A percentile compares a stretch with the other conserved stretches of the same genome.
These are phyloP conservation scores for Aristolochia fimbriata DNA, from an alignment of 164 flowering plant species.

Conservation along the genomic window DNA sequence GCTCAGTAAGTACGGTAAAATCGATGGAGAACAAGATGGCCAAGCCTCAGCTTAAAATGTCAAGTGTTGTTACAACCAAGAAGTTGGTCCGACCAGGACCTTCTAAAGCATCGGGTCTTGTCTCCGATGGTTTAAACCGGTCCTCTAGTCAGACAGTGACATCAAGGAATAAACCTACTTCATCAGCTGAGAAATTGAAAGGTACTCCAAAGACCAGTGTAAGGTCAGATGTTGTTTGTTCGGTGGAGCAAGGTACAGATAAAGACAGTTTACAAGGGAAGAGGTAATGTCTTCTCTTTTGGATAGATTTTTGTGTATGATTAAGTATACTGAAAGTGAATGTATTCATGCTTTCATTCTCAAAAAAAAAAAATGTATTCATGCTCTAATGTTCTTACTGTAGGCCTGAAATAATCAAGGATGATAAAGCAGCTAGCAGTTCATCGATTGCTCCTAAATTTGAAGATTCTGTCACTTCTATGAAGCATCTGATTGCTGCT, in stretches of 20 bases:
- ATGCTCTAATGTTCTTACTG: conserved; percentile 2
- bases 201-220: conserved; percentile 26
- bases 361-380: no score
- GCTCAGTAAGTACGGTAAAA: conserved; percentile 14
- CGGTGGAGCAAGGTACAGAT: conserved; percentile 18
- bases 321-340: not conserved
- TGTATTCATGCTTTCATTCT: not conserved
- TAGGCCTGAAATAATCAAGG: conserved; percentile 32
- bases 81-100: conserved; percentile 23
- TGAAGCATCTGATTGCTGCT: conserved; percentile 89
- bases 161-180: conserved; percentile 32
- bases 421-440: conserved; percentile 23
- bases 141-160: conserved; percentile 24
- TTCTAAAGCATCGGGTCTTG: conserved; percentile 18
- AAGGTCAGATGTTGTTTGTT: conserved; percentile 7
- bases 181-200: conserved; percentile 39
- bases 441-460: conserved; percentile 28
- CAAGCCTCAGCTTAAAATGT: conserved; percentile 28
- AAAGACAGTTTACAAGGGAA: conserved; percentile 18
- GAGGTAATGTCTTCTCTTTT: conserved; percentile 23
- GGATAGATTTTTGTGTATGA: not conserved
- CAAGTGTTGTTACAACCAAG: conserved; percentile 20
- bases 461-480: conserved; percentile 49
- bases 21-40: conserved; percentile 23
- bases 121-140: conserved; percentile 24